Base-by-base conservation (phyloP, 2,329 filamentous ascomycete genomes). In the Sclerotinia nivalis region DNA sequence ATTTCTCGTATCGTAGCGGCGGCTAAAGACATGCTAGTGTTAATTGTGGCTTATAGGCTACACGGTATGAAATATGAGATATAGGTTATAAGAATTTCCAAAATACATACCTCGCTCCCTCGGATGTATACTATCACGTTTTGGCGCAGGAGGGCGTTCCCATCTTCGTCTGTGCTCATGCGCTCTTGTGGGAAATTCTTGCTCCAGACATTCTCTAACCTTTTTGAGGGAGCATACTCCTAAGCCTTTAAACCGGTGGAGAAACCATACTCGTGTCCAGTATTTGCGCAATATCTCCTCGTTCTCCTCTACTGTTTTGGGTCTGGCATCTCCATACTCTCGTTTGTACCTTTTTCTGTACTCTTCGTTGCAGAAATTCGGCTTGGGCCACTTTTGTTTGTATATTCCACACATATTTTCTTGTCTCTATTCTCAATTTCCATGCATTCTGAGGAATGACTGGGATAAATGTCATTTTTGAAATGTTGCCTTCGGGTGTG, bases 131-230 rank as follows among this genome's bases (percentile, higher is more conserved):
- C 45, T 40, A n/a, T 52, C 18, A 37, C 20, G 31, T 15, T 50
- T 28, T 28, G 15, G 22, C 18, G 12, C 9, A 9, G 1, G 9
- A 20, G 9, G 22, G 9, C 4, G 22, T 52, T 10, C 2, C 47
- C 6, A 1, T 22, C 7, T 25, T 1, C 0, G 2, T 28, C 20
- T 6, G 50, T 3, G 1, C n/a, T 52, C 10, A 2, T 25, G 12
- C 9, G 2, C 15, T 15, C 15, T 10, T n/a, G 15, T 22, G n/a
- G 6, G 55, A 40, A 58, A 40, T 58, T 25, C 20, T 2, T n/a
- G 37, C 34, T n/a, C 55, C 34, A 25, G 20, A 37, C 34, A 6
- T 13, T 9, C 1, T n/a, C 3, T 2, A 15, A 40, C n/a, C 4
- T 40, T 7, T 25, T 9, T 8, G 12, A 6, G 5, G 12, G 10